Percentiles rank a stretch among this genome's conserved stretches.
phyloP scores from a whole-genome alignment of 495 filamentous ascomycete genomes.

The Tetracladium setigerum region DNA sequence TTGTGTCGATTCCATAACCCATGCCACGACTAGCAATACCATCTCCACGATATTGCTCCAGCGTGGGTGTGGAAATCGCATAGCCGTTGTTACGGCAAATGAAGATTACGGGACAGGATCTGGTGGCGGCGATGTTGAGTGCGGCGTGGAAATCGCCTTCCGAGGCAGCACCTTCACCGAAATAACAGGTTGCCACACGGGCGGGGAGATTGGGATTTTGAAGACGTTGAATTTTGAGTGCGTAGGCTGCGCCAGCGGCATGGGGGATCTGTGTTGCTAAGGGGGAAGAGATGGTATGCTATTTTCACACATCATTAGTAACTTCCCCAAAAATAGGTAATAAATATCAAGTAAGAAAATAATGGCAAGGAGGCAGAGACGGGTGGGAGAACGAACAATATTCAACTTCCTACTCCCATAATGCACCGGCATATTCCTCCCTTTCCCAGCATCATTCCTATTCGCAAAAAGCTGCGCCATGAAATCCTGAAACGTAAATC shows the following conservation, averaged over 20 bases:
- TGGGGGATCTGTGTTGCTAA: conserved; percentile 95
- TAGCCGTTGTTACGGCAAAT: conserved; percentile 97
- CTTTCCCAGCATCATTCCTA: conserved; percentile 66
- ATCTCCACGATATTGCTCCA: conserved; percentile 96
- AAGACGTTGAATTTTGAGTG: conserved; percentile 75
- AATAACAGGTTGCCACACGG: conserved; percentile 80
- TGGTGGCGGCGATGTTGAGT: conserved; percentile 91
- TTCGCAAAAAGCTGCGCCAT: conserved; percentile 97
- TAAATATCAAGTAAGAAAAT: not conserved
- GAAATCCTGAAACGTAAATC: conserved; percentile 78
- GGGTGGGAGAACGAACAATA: conserved; percentile 52
- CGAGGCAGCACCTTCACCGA: conserved; percentile 95
- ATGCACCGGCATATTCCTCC: conserved; percentile 97
- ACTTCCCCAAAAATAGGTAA: conserved; percentile 6
- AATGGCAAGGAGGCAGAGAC: no score
- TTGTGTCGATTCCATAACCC: conserved; percentile 95
- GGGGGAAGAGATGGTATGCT: conserved; percentile 92
- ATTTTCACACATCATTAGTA: not conserved
- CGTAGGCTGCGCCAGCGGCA: conserved; percentile 88
- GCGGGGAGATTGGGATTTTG: conserved; percentile 59
- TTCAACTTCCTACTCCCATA: conserved; percentile 80
- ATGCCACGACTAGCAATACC: conserved; percentile 93
- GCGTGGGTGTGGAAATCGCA: conserved; percentile 87
- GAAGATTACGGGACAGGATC: conserved; percentile 86
- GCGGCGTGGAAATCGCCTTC: conserved; percentile 98